Evolutionary conservation across 257 asterid species (phyloP).

Genomic region (Solanum piurae): DNA sequence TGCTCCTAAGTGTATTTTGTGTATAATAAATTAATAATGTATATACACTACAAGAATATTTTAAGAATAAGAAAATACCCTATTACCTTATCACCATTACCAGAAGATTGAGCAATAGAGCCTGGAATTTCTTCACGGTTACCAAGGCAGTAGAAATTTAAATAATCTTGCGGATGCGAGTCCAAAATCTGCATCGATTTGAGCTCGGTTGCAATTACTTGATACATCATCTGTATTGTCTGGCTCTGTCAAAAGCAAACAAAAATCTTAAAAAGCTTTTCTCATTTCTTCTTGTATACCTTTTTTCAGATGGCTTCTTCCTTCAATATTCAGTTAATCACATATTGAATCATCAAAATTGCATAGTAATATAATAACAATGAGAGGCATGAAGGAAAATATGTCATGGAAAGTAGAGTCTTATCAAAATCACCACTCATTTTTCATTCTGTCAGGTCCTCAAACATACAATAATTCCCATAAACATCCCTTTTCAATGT

Average conservation of each 20-base stretch:
- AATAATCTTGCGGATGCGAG: conserved; percentile 63
- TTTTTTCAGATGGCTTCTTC: background rate
- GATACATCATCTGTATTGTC: conserved; percentile 82
- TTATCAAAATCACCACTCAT: background rate
- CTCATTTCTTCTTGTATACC: background rate
- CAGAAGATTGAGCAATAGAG: conserved; percentile 21
- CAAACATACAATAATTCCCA: background rate
- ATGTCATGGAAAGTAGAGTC: background rate
- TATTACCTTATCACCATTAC: conserved; percentile 54
- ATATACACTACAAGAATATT: background rate
- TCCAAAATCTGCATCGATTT: conserved; percentile 41
- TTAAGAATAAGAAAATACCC: background rate
- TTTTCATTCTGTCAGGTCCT: background rate
- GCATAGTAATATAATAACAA: background rate
- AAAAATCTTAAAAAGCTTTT: background rate
- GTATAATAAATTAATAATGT: background rate
- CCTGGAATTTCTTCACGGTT: conserved; percentile 51
- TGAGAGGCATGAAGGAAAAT: background rate
- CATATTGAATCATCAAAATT: background rate
- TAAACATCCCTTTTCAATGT: background rate
- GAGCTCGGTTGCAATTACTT: conserved; percentile 59
- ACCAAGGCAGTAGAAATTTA: conserved; percentile 90
- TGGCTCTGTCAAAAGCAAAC: conserved; percentile 43
- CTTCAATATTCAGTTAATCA: background rate
- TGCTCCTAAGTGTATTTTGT: background rate